Base-by-base conservation (phyloP, 148 eudicot species). In the Silene conica region DNA sequence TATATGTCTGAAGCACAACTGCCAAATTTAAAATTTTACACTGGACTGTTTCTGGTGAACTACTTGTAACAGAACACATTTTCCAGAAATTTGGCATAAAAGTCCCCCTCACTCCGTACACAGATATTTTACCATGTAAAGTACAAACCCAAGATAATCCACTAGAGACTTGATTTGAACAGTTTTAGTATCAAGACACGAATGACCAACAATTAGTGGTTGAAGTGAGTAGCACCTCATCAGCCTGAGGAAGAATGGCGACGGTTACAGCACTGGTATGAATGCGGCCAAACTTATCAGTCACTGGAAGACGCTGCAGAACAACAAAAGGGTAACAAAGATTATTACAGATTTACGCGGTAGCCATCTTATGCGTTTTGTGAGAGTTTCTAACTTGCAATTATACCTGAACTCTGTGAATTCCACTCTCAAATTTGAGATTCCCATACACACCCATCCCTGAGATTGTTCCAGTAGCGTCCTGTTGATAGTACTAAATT, bases 181-280 rank as follows among this genome's bases (percentile, higher is more conserved):
- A 28, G 34, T 23, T 48, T 43, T 59, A 45, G 19, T 26, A 22
- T 74, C 18, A 46, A 34, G 18, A 67, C 8, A 20, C 11, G 13
- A 14, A 20, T 3, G 19, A 66, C 5, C 31, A 55, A 43, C 23
- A 46, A 41, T 31, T 3, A 58, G 38, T 5, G 8, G 59, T 55
- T 69, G 18, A 67, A 56, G 43, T 34, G 76, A 75, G 50, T 23
- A 70, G 69, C 63, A 94, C 98, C 98, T 94, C 90, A 73, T 91
- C 95, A 78, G 98, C 98, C 83, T 94, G 95, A 77, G 98, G 97
- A 70, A 94, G 97, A 80, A 94, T 80, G 70, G 90, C 98, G 77
- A 94, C 96, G 60, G 97, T 89, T 18, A 94, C 91, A 34, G 97
- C 97, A 86, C 98, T 91, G 62, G 98, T 91, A 82, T 94, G 98